Evolutionary conservation across 164 flowering plant genomes (phyloP), one percentile per base, ranked within the genome.

Genomic region (Piper betle): DNA sequence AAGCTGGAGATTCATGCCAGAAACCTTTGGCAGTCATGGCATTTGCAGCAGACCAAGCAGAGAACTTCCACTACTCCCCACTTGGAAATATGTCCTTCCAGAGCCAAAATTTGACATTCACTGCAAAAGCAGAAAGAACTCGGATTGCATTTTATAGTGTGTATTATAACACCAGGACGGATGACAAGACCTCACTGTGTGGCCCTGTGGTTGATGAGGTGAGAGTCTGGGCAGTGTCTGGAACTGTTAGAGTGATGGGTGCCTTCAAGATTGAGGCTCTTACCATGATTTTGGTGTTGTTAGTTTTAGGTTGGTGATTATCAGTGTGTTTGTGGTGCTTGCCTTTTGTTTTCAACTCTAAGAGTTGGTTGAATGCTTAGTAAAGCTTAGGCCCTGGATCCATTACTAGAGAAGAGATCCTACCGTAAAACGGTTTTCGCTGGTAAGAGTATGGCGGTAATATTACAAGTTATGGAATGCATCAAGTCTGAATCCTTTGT

Each of bases 121-220:
- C 95, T 8, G 85, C 97, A 50, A 94, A 80, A 73, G 97, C 99
- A 0, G 99, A 91, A 64, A 73, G 92, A 68, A 85, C 95, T 0
- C 79, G 99, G 0, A 71, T 94, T 15, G 99, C 97, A 0, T 94
- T 94, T 72, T 88, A 85, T 58, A 94, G 99, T 57, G 77, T 94
- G 52, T 94, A 94, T 59, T 94, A 94, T 76, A 94, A 91, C 55
- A 85, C 91, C 1, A 79, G 95, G 72, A 79, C 67, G 3, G 97
- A 90, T 55, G 97, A 94, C 62, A 77, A 69, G 85, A 88, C 84
- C 74, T 94, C 99, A 3, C 73, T 94, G 3, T 94, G 99, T 71
- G 99, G 99, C 33, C 99, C 99, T 0, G 97, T 94, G 62, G 77
- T 94, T 37, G 99, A 94, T 57, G 91, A 88, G 39, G 84, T 94